Conservation (phyloP, 2,329 filamentous ascomycete species). For the Diaporthe capsici region DNA sequence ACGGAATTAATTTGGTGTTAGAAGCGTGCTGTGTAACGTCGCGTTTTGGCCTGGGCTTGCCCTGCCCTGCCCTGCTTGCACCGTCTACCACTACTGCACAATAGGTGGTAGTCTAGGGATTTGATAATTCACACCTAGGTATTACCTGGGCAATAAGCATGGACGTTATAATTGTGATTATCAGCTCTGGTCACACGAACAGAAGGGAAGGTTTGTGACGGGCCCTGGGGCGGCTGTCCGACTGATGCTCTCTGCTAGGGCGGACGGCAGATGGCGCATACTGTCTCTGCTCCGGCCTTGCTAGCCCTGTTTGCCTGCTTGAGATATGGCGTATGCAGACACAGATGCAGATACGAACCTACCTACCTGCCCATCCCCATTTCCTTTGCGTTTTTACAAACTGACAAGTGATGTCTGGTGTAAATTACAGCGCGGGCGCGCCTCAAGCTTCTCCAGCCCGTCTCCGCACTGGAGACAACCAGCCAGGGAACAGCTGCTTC, state of each 20-base stretch:
- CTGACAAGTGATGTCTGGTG: conserved; percentile 1
- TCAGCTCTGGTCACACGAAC: not conserved
- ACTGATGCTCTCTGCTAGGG: not conserved
- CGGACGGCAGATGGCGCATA: not conserved
- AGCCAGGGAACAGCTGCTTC: not conserved
- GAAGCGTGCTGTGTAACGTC: conserved; percentile 10
- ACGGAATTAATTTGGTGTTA: not conserved
- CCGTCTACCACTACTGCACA: not conserved
- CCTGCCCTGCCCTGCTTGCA: not conserved
- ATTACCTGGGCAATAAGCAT: not conserved
- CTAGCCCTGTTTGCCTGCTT: not conserved
- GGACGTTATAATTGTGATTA: not conserved
- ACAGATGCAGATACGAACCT: no score
- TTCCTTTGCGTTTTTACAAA: not conserved
- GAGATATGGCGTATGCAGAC: not conserved
- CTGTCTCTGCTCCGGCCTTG: not conserved
- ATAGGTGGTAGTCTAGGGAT: not conserved
- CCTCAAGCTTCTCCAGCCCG: not conserved
- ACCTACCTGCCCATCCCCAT: not conserved
- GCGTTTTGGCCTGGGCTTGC: not conserved
- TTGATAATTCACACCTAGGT: not conserved
- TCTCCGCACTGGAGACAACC: conserved; percentile 27
- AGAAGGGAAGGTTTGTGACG: not conserved
- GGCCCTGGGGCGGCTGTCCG: not conserved
- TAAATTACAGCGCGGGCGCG: not conserved